Evolutionary conservation across 129 eudicot species (phyloP).

Genomic region (sunflower (Helianthus annuus)): DNA sequence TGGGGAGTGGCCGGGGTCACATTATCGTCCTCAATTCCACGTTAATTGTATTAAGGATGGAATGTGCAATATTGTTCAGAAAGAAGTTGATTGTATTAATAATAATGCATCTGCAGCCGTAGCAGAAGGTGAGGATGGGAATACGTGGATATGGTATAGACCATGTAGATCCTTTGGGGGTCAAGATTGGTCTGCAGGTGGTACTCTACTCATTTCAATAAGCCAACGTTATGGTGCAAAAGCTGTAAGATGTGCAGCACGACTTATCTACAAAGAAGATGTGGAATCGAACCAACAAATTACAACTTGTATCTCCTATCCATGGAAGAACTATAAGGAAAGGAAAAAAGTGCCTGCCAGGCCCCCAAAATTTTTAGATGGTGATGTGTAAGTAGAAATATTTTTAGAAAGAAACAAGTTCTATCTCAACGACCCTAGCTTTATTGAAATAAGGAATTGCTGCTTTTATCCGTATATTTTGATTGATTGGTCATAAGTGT

Average conservation of each 20-base stretch:
- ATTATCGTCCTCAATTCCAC: not conserved
- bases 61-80: not conserved
- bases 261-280: not conserved
- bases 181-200: not conserved
- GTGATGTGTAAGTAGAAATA: too few relatives aligned
- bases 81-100: not conserved
- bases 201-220: not conserved
- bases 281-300: not conserved
- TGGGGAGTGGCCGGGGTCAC: not conserved
- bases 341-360: too few relatives aligned
- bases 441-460: too few relatives aligned
- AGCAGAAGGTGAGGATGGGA: not conserved
- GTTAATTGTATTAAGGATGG: constrained; percentile 1
- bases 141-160: not conserved
- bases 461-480: too few relatives aligned
- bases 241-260: not conserved
- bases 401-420: too few relatives aligned
- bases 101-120: too few relatives aligned
- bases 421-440: too few relatives aligned
- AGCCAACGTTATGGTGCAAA: not conserved
- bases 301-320: too few relatives aligned
- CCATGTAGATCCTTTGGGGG: not conserved
- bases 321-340: too few relatives aligned
- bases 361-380: too few relatives aligned
- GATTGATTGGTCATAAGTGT: too few relatives aligned